A percentile compares a stretch with the other conserved stretches of the same genome.
Evolutionary conservation across 805 yeast genomes (phyloP).

Genomic region (Cyberlindnera xylosilytica): DNA sequence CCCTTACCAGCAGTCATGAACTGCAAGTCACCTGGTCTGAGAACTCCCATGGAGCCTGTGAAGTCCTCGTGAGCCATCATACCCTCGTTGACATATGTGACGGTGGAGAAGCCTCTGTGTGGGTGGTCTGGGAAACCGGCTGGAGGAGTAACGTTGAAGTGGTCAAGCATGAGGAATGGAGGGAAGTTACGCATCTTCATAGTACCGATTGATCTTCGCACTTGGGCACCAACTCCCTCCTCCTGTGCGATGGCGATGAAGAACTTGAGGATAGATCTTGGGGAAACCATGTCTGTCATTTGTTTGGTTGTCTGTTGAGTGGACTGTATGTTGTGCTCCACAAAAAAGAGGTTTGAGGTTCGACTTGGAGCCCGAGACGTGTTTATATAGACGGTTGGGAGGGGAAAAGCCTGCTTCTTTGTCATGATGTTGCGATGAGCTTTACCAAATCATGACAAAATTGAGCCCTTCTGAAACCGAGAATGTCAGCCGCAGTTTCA

Average conservation of each 20-base stretch:
- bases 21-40: constrained; percentile 81
- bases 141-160: constrained; percentile 60
- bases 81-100: constrained; percentile 64
- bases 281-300: constrained; percentile 20
- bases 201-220: constrained; percentile 77
- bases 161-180: constrained; percentile 81
- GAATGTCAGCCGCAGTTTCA: neutral
- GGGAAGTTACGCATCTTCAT: constrained; percentile 66
- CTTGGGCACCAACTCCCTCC: constrained; percentile 88
- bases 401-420: neutral
- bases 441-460: constrained; percentile 6
- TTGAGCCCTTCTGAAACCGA: constrained; percentile 2
- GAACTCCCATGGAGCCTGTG: constrained; percentile 76
- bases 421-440: neutral
- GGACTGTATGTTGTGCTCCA: neutral
- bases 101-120: constrained; percentile 81
- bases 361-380: no score
- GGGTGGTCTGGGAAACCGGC: constrained; percentile 85
- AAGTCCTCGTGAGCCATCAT: constrained; percentile 81
- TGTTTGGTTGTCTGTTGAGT: neutral
- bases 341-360: neutral
- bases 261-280: constrained; percentile 48
- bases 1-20: constrained; percentile 95
- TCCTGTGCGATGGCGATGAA: constrained; percentile 64
- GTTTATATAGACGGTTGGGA: neutral